phyloP scores from a whole-genome alignment of 257 asterid genomes.

The Lycium ferocissimum region DNA sequence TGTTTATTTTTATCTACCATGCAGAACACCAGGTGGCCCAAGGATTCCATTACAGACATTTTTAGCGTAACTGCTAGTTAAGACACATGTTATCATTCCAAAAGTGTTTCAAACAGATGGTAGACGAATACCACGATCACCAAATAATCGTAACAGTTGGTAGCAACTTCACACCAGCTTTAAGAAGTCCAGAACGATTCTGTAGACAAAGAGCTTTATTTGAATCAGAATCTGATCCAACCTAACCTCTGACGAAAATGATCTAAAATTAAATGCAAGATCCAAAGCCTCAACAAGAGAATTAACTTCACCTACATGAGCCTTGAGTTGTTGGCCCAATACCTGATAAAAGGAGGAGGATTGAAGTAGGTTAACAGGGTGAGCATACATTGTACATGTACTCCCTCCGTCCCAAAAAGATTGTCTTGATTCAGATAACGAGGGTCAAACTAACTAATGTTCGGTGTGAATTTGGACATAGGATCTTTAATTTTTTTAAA shows the following conservation, averaged over 20 bases:
- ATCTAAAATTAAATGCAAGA: background rate
- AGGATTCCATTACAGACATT: background rate
- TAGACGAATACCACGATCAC: background rate
- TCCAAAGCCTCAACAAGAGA: constrained; percentile 20
- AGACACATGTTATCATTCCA: constrained; percentile 13
- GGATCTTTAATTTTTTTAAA: no score
- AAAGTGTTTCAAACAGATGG: constrained; percentile 6
- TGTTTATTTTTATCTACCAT: background rate
- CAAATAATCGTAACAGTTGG: background rate
- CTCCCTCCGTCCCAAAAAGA: no score
- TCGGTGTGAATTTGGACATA: no score
- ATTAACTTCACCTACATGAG: background rate
- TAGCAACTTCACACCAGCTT: constrained; percentile 4
- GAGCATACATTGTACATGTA: background rate
- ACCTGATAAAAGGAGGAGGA: background rate
- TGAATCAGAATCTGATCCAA: constrained; percentile 19
- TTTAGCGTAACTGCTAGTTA: background rate
- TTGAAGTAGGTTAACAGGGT: background rate
- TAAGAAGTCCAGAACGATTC: background rate
- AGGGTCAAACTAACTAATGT: no score
- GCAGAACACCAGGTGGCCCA: background rate
- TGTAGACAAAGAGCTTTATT: background rate
- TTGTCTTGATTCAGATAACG: no score
- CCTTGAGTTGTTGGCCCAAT: background rate
- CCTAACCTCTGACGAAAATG: constrained; percentile 14